These are phyloP conservation scores for Hemerocallis citrina DNA, from an alignment of 106 monocot genomes.

Conservation along the genomic window DNA sequence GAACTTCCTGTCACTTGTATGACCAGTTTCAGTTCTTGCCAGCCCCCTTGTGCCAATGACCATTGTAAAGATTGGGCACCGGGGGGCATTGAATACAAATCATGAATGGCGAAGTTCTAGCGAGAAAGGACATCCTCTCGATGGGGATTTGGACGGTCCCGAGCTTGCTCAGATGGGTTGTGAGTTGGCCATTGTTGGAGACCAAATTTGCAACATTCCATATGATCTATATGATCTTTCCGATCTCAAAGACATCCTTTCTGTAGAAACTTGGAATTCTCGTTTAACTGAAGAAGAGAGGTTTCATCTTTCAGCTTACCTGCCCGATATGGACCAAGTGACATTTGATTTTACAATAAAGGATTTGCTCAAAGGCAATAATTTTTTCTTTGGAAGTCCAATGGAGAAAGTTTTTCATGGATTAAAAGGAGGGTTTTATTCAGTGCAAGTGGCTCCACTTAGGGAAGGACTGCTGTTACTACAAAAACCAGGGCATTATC, in stretches of 20 bases:
- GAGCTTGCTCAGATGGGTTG: constrained; percentile 51
- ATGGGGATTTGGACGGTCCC: constrained; percentile 32
- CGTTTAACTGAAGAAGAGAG: constrained; percentile 84
- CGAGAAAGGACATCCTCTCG: not conserved
- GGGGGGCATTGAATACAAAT: constrained; percentile 15
- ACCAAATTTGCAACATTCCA: constrained; percentile 56
- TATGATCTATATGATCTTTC: constrained; percentile 71
- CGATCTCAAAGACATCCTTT: constrained; percentile 63
- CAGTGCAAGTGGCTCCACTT: constrained; percentile 33
- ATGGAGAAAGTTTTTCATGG: constrained; percentile 42
- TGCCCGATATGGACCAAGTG: constrained; percentile 80
- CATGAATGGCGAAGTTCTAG: constrained; percentile 1
- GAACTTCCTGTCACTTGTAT: constrained; percentile 19
- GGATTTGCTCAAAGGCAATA: constrained; percentile 59
- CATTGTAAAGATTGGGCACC: constrained; percentile 43
- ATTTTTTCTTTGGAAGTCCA: constrained; percentile 78
- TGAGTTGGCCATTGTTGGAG: constrained; percentile 45
- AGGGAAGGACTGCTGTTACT: constrained; percentile 48
- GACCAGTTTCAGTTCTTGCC: constrained; percentile 10
- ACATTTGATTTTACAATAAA: constrained; percentile 62
- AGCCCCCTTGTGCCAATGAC: constrained; percentile 53
- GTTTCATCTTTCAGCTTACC: constrained; percentile 57
- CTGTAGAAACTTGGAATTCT: constrained; percentile 82
- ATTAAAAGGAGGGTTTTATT: constrained; percentile 67
- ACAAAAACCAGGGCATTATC: constrained; percentile 47